These are phyloP conservation scores for Cercophora samala DNA, from an alignment of 495 filamentous ascomycete species.

Conservation along the genomic window DNA sequence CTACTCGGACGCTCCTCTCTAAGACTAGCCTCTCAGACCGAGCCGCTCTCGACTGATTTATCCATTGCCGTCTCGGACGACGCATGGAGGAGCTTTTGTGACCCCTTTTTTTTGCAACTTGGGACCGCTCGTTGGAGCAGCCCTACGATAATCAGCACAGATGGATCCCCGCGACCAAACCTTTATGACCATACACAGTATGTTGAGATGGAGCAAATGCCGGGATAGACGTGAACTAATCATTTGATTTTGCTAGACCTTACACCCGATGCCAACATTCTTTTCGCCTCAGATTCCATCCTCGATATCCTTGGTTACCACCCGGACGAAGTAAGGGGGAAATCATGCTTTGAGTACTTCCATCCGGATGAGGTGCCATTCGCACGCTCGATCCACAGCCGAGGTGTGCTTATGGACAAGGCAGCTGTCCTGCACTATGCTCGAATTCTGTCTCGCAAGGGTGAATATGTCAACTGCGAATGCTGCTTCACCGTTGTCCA, in stretches of 20 bases:
- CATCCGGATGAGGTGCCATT: constrained; percentile 77
- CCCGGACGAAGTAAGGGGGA: constrained; percentile 69
- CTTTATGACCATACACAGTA: constrained; percentile 90
- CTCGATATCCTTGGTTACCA: constrained; percentile 77
- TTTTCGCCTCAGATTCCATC: constrained; percentile 82
- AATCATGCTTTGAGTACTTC: constrained; percentile 83
- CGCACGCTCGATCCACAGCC: constrained; percentile 67
- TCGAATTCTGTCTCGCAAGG: constrained; percentile 62
- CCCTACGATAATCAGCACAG: constrained; percentile 35
- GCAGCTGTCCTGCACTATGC: constrained; percentile 82
- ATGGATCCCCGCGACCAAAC: constrained; percentile 72
- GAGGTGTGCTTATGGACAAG: constrained; percentile 75
- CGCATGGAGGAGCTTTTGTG: constrained; percentile 37
- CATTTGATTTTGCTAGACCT: constrained; percentile 52
- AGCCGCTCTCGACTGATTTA: constrained; percentile 13
- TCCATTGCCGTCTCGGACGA: constrained; percentile 6
- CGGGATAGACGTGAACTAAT: neutral
- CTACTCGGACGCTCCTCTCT: constrained; percentile 16
- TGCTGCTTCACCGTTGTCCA: constrained; percentile 88
- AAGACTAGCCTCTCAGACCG: constrained; percentile 19
- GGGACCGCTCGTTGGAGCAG: constrained; percentile 38
- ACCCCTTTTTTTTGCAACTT: constrained; percentile 23
- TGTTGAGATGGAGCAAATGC: constrained; percentile 35
- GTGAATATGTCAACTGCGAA: constrained; percentile 77
- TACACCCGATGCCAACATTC: constrained; percentile 70